phyloP scores from a whole-genome alignment of 2,329 filamentous ascomycete genomes.

The Thielaviopsis populi region DNA sequence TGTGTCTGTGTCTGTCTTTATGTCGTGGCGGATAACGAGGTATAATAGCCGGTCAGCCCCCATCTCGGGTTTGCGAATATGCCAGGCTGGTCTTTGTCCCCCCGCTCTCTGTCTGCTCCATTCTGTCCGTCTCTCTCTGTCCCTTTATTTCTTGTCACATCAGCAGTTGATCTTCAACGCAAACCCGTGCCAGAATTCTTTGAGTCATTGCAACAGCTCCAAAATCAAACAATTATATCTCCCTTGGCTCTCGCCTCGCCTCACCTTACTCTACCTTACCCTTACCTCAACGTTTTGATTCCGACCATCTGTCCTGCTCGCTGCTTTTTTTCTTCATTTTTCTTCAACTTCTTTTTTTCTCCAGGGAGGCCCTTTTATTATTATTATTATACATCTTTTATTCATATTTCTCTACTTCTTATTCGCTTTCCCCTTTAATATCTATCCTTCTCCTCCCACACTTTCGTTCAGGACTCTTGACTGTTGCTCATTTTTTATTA shows the following conservation, averaged over 20 bases:
- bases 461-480: not conserved
- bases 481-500: not conserved
- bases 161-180: not conserved
- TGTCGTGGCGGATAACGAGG: not conserved
- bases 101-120: not conserved
- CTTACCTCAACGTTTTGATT: not conserved
- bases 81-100: not conserved
- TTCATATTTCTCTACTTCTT: not conserved
- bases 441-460: not conserved
- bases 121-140: not conserved
- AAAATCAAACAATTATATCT: not conserved
- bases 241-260: not conserved
- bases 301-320: not conserved
- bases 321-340: not conserved
- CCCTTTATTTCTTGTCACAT: not conserved
- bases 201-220: not conserved
- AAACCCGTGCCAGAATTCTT: not conserved
- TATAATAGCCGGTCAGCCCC: slow-evolving; percentile 4
- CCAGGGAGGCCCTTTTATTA: too few relatives aligned
- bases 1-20: not conserved
- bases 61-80: not conserved
- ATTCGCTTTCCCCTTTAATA: not conserved
- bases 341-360: not conserved
- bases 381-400: too few relatives aligned
- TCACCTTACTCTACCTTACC: not conserved